Conservation (phyloP, 495 filamentous ascomycete genomes). For the Sordaria brevicollis region DNA sequence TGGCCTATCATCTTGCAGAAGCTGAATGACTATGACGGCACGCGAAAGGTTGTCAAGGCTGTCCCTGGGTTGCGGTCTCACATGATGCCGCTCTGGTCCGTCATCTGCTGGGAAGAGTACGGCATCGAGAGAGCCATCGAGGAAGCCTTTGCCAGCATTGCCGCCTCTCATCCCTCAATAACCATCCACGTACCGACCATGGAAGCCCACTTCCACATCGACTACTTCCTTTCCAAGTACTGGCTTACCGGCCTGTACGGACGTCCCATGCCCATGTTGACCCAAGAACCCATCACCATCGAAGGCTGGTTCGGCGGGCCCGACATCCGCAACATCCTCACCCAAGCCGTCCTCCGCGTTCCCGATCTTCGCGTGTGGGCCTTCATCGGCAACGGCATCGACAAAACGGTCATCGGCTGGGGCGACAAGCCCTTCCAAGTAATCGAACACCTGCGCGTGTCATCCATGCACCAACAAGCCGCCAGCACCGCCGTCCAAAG, state of each 20-base stretch:
- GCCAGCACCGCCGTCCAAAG: not conserved
- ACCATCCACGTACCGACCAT: not conserved
- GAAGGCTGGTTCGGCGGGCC: not conserved
- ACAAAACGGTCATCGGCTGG: not conserved
- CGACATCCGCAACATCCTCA: not conserved
- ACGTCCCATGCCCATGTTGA: not conserved
- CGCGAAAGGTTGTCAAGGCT: not conserved
- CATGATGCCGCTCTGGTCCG: not conserved
- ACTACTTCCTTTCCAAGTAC: not conserved
- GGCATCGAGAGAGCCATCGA: not conserved
- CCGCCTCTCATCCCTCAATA: not conserved
- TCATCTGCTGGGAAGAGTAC: not conserved
- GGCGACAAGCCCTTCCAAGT: not conserved
- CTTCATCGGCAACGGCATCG: not conserved
- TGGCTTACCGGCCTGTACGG: not conserved
- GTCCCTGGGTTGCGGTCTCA: not conserved
- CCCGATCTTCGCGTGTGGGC: not conserved
- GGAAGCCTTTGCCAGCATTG: not conserved
- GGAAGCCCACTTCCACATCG: not conserved
- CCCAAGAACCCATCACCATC: not conserved
- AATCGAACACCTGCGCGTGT: not conserved
- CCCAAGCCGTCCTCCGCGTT: not conserved
- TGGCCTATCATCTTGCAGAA: not conserved
- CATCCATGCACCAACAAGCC: not conserved
- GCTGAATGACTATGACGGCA: not conserved